phyloP scores from a whole-genome alignment of 495 filamentous ascomycete species.

The Penicillium mononematosum region DNA sequence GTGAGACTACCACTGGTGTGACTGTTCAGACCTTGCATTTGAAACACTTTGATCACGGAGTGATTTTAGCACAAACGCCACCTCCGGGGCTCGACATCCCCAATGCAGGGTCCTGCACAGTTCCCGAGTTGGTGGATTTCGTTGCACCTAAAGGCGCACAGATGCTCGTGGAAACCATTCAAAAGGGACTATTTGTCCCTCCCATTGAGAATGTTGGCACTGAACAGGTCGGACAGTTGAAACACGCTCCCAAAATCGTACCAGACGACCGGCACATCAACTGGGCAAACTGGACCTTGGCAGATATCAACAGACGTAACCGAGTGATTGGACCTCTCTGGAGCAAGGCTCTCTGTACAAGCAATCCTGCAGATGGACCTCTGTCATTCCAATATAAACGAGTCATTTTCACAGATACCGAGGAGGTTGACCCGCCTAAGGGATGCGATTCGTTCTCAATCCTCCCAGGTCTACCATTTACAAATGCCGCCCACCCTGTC shows the following conservation, averaged over 20 bases:
- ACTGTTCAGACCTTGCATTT: conserved; percentile 83
- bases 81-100: conserved; percentile 52
- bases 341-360: conserved; percentile 42
- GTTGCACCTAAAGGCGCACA: conserved; percentile 52
- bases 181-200: conserved; percentile 61
- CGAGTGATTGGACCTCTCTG: conserved; percentile 56
- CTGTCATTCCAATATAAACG: conserved; percentile 34
- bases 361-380: conserved; percentile 15
- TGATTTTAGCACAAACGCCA: conserved; percentile 67
- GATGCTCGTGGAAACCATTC: conserved; percentile 61
- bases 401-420: conserved; percentile 40
- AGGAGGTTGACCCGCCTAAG: conserved; percentile 35
- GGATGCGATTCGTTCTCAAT: conserved; percentile 30
- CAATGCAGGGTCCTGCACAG: conserved; percentile 40
- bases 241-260: conserved; percentile 53
- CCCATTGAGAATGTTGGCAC: conserved; percentile 47
- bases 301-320: conserved; percentile 48
- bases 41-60: conserved; percentile 71
- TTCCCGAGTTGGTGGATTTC: conserved; percentile 40
- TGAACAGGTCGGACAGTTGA: conserved; percentile 20
- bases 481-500: conserved; percentile 30
- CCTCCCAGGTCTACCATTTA: conserved; percentile 43
- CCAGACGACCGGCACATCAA: conserved; percentile 53
- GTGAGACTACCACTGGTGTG: conserved; percentile 59
- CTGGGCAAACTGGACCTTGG: conserved; percentile 50